A percentile compares a stretch with the other conserved stretches of the same genome.
These are phyloP conservation scores for Penicillium bialowiezense DNA, from an alignment of 495 filamentous ascomycete genomes.

Conservation along the genomic window DNA sequence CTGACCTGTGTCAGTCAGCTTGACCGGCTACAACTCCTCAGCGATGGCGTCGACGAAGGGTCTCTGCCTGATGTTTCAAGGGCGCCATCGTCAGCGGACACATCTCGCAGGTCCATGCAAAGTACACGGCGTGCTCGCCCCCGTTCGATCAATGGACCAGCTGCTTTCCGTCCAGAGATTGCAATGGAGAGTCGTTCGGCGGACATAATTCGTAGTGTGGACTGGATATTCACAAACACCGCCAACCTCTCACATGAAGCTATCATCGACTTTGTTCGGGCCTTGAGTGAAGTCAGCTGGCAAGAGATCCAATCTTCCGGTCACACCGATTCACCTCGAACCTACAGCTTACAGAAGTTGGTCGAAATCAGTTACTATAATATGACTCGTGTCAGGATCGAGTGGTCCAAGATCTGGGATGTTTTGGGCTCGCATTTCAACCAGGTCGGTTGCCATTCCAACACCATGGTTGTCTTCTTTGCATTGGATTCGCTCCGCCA, in stretches of 20 bases:
- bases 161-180: constrained; percentile 77
- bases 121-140: constrained; percentile 61
- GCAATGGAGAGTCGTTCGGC: constrained; percentile 88
- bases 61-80: constrained; percentile 90
- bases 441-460: constrained; percentile 90
- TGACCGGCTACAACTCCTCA: constrained; percentile 92
- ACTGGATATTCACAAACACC: constrained; percentile 94
- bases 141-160: constrained; percentile 59
- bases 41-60: constrained; percentile 87
- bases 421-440: constrained; percentile 97
- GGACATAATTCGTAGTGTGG: constrained; percentile 88
- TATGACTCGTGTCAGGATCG: constrained; percentile 96
- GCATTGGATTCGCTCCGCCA: constrained; percentile 92
- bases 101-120: constrained; percentile 66
- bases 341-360: constrained; percentile 94
- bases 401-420: constrained; percentile 97
- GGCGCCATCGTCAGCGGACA: constrained; percentile 52
- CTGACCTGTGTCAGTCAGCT: constrained; percentile 95
- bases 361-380: constrained; percentile 99
- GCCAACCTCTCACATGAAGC: constrained; percentile 90
- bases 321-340: constrained; percentile 89
- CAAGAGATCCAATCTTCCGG: constrained; percentile 97
- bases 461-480: constrained; percentile 95
- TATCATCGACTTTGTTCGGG: constrained; percentile 95
- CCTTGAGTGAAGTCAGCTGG: constrained; percentile 95